A percentile compares a stretch with the other conserved stretches of the same genome.
Evolutionary conservation across 2,329 filamentous ascomycete genomes (phyloP).

Genomic region (Scedosporium minutisporum): DNA sequence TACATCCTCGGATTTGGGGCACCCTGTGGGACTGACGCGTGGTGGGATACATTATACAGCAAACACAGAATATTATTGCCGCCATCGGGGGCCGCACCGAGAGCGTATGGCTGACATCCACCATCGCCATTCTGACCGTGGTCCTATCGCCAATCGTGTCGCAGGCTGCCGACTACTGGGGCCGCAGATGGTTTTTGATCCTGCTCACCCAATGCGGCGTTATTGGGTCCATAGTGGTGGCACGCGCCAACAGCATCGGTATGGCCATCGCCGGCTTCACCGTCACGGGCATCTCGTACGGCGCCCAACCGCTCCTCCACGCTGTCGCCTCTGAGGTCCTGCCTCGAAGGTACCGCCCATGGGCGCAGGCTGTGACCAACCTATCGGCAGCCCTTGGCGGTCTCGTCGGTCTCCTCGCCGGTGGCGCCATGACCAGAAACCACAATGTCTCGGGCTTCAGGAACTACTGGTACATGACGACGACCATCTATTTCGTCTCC

Average conservation of each 20-base stretch:
- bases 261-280: conserved; percentile 27
- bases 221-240: conserved; percentile 25
- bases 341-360: conserved; percentile 24
- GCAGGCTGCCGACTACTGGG: conserved; percentile 32
- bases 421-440: conserved; percentile 22
- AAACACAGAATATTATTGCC: too few species aligned
- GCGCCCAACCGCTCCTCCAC: conserved; percentile 27
- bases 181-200: conserved; percentile 30
- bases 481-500: too few species aligned
- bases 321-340: conserved; percentile 29
- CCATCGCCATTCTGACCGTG: conserved; percentile 26
- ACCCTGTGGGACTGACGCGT: too few species aligned
- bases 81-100: conserved; percentile 9
- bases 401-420: conserved; percentile 22
- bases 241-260: conserved; percentile 22
- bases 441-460: conserved; percentile 22
- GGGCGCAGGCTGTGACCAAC: conserved; percentile 24
- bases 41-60: too few species aligned
- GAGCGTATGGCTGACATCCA: conserved; percentile 22
- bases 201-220: conserved; percentile 21
- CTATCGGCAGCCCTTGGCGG: conserved; percentile 20
- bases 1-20: too few species aligned
- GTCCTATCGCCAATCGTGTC: conserved; percentile 25
- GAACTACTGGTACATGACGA: conserved; percentile 16
- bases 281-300: conserved; percentile 24